A percentile compares a stretch with the other conserved stretches of the same genome.
phyloP scores from a whole-genome alignment of 257 asterid species.

The Cinchona pubescens region DNA sequence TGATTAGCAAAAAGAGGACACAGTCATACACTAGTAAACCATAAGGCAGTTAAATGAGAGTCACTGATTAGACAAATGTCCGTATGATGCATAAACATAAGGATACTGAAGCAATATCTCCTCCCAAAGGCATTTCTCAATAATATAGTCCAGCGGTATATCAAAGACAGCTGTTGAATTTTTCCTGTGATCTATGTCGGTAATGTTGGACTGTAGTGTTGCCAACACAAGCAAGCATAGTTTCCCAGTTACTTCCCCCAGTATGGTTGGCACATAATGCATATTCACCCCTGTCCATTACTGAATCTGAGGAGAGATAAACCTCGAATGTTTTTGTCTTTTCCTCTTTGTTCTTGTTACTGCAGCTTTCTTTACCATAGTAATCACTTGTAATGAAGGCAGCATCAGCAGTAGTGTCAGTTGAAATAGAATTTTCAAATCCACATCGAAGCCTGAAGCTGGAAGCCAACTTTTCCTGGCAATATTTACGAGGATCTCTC shows the following conservation, averaged over 20 bases:
- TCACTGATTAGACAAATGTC: neutral
- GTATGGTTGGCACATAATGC: conserved; percentile 29
- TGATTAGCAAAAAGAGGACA: neutral
- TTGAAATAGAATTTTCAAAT: conserved; percentile 33
- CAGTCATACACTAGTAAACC: neutral
- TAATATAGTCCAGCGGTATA: conserved; percentile 86
- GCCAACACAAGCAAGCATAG: conserved; percentile 62
- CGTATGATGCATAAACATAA: conserved; percentile 17
- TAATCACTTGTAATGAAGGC: conserved; percentile 24
- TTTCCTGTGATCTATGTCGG: conserved; percentile 32
- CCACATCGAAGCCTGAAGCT: conserved; percentile 30
- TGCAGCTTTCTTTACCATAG: conserved; percentile 21
- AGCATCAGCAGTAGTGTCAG: conserved; percentile 39
- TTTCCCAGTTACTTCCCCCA: conserved; percentile 88
- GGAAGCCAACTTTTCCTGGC: conserved; percentile 37
- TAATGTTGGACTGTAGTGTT: conserved; percentile 28
- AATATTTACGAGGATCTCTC: conserved; percentile 52
- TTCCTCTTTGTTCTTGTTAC: conserved; percentile 23
- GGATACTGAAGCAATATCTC: conserved; percentile 98
- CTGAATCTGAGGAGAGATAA: conserved; percentile 34
- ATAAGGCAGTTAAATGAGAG: neutral
- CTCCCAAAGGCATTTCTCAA: conserved; percentile 71
- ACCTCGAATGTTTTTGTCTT: conserved; percentile 24
- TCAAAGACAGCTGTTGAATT: conserved; percentile 57
- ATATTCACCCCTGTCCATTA: conserved; percentile 22